phyloP scores from a whole-genome alignment of 176 grass and related monocot genomes.

The Avena atlantica region DNA sequence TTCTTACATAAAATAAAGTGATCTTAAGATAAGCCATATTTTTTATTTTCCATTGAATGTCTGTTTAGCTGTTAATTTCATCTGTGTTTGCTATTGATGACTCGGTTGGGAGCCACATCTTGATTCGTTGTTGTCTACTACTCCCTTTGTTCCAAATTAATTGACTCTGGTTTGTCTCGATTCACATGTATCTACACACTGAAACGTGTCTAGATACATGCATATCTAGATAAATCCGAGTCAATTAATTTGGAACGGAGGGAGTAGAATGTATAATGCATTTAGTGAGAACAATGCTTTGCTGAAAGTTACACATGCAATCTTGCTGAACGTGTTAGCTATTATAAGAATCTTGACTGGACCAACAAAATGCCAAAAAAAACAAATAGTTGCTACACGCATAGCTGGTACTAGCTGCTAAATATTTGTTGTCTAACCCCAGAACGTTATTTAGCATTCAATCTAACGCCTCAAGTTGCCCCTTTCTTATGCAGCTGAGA shows the following conservation, averaged over 20 bases:
- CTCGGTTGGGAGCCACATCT: constrained; percentile 13
- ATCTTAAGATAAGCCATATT: constrained; percentile 14
- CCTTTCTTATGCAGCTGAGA: constrained; percentile 68
- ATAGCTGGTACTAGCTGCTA: background rate
- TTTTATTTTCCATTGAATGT: constrained; percentile 11
- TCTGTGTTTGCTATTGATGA: constrained; percentile 17
- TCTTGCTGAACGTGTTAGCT: background rate
- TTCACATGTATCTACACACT: too few species aligned
- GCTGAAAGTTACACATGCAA: background rate
- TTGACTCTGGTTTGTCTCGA: too few species aligned
- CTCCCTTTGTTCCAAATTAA: background rate
- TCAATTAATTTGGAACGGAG: too few species aligned
- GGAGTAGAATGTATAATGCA: background rate
- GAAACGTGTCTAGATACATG: too few species aligned
- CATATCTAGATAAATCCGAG: too few species aligned
- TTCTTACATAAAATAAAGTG: background rate
- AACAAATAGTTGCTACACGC: background rate
- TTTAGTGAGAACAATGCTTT: background rate
- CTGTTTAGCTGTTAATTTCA: constrained; percentile 32
- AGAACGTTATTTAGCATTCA: background rate
- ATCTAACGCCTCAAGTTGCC: constrained; percentile 2
- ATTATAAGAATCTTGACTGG: background rate
- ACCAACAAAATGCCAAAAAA: constrained; percentile 4
- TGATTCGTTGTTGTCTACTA: constrained; percentile 7
- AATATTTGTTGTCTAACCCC: background rate